These are phyloP conservation scores for Populus trichocarpa DNA, from an alignment of 441 rosid species.

Conservation along the genomic window DNA sequence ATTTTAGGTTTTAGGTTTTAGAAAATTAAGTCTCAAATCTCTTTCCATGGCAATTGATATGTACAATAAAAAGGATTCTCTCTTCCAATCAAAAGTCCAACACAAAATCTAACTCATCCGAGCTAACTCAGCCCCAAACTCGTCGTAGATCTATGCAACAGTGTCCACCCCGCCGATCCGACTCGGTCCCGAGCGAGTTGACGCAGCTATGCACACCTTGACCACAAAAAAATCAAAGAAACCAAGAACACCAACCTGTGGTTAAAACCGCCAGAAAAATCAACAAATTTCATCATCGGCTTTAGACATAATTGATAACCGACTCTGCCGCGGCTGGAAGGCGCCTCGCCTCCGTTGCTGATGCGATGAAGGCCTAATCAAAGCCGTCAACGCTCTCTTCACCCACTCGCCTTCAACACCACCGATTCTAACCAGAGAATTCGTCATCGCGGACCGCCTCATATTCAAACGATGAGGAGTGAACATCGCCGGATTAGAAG, in stretches of 20 bases:
- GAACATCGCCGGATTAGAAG: constrained; percentile 20
- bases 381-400: constrained; percentile 67
- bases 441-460: constrained; percentile 86
- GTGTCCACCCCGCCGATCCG: not conserved
- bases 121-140: constrained; percentile 24
- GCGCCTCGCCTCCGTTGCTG: constrained; percentile 58
- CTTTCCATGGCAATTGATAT: constrained; percentile 43
- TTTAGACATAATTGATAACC: constrained; percentile 60
- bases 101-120: constrained; percentile 16
- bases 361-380: constrained; percentile 83
- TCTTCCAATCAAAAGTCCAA: constrained; percentile 33
- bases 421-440: constrained; percentile 79
- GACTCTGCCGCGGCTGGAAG: constrained; percentile 64
- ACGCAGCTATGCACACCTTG: constrained; percentile 9
- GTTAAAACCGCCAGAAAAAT: not conserved
- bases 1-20: not conserved
- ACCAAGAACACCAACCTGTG: constrained; percentile 40
- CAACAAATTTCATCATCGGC: constrained; percentile 24
- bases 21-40: constrained; percentile 26
- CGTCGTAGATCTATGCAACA: not conserved
- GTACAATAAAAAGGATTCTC: constrained; percentile 35
- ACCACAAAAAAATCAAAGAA: constrained; percentile 18
- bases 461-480: constrained; percentile 59
- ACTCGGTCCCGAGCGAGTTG: not conserved
- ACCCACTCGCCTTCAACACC: constrained; percentile 90